Evolutionary conservation across 2,329 filamentous ascomycete genomes (phyloP), one percentile per base, ranked within the genome.

Genomic region (Sclerotinia trifoliorum): DNA sequence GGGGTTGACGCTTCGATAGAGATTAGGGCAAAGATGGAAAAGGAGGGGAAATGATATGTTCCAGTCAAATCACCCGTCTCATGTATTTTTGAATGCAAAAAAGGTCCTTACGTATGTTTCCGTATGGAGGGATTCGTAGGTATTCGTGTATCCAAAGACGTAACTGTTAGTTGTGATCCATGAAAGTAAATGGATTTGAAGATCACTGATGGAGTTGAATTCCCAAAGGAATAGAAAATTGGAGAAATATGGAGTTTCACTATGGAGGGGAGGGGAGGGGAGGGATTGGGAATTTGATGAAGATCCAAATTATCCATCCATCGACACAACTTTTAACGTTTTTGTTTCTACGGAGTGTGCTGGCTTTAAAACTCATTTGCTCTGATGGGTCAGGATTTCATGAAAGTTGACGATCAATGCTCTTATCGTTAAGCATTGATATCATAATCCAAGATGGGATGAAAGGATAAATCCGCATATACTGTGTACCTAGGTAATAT

Each of bases 321-420:
- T 56, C 39, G 42, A 48, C n/a, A 24, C 21, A 24, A 3, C 6
- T 26, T 61, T 24, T 11, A n/a, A 61, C 42, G 24, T 26, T 35
- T 49, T 60, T 29, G 54, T 51, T 60, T 42, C 54, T 21, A 54
- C 29, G 29, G 29, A 32, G 29, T 32, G 4, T 55, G 52, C 29
- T 35, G 26, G 29, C 10, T 26, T 39, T n/a, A n/a, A n/a, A 29
- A 48, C 19, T 49, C 24, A 32, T 51, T 66, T 66, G 55, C 44
- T 66, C 65, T 61, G 55, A 66, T 66, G 56, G 60, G 52, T 66
- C 52, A 66, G 65, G 54, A 66, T 66, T 61, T n/a, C 32, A 48
- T 57, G 58, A 26, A 26, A 48, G 39, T 58, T 42, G 63, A 35
- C 48, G 42, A 65, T 65, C 51, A 46, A 65, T 65, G 63, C 63